Evolutionary conservation across 2,329 filamentous ascomycete species (phyloP), one percentile per base, ranked within the genome.

Genomic region (Sclerotinia sclerotiorum): DNA sequence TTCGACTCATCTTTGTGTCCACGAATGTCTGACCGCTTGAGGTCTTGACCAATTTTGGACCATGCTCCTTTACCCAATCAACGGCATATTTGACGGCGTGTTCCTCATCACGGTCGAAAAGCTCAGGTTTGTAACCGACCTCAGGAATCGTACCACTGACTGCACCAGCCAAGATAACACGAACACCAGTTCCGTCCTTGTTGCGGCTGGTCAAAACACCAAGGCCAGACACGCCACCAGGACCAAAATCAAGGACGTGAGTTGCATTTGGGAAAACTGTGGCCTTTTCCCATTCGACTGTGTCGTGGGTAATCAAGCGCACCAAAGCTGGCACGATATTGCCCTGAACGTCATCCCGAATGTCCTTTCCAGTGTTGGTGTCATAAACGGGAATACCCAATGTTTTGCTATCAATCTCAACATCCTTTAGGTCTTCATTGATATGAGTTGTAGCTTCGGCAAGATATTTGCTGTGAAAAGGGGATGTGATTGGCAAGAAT

Each of bases 31-130:
- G 87, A 27, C 95, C 95, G 68, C 87, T 88, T 15, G 94, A 94
- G 19, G 92, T 97, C 81, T 92, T 95, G 75, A 97, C 89, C 55
- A 99, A 85, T 69, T 89, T 90, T n/a, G 96, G 95, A 13, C 94
- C 94, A 78, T 95, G 94, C 79, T 97, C 94, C 80, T 96, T 96
- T 69, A 99, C 93, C 96, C 96, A 99, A 80, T 99, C 93, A 42
- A 93, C 90, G 61, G 95, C 94, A 78, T 93, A 98, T 79, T 94
- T 95, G 76, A 99, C 90, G 6, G 95, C 94, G 76, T 97, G 88
- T 78, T 97, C 92, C 76, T 94, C 93, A 78, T 99, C 95, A 68
- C 95, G 91, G 78, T 99, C 94, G 75, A 99, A 99, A 64, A 99
- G 85, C 81, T 99, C 95, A 2, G 94, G 91, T 85, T 99, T 99